These are phyloP conservation scores for Malassezia sp. DNA, from an alignment of 1,284 basidiomycete genomes.

Conservation along the genomic window DNA sequence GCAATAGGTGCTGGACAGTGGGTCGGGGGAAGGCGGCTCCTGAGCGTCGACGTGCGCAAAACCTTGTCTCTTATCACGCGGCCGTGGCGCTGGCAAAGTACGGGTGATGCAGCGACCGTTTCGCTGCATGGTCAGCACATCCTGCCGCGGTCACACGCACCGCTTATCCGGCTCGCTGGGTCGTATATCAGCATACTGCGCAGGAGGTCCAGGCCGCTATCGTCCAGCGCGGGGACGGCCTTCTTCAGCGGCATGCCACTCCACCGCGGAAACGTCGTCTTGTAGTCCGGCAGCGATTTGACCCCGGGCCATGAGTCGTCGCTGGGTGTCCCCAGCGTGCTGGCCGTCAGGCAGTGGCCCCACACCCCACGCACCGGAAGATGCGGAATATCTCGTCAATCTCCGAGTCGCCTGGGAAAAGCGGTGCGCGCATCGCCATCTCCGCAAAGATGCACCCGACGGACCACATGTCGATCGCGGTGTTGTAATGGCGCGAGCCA, in stretches of 20 bases:
- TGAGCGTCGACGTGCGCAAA: too few species aligned
- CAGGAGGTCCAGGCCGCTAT: slow-evolving; percentile 35
- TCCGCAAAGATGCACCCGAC: slow-evolving; percentile 83
- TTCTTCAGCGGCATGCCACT: slow-evolving; percentile 55
- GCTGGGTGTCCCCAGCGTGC: slow-evolving; percentile 67
- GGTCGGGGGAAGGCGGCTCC: too few species aligned
- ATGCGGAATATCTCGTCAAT: slow-evolving; percentile 99
- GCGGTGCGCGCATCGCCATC: slow-evolving; percentile 78
- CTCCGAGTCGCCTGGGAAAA: slow-evolving; percentile 97
- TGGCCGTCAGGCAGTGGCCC: neutral
- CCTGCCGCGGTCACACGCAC: slow-evolving; percentile 9
- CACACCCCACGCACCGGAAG: slow-evolving; percentile 54
- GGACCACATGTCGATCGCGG: slow-evolving; percentile 94
- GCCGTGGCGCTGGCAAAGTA: slow-evolving; percentile 21
- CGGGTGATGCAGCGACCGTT: slow-evolving; percentile 23
- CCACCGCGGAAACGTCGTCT: slow-evolving; percentile 94
- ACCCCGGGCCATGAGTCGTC: slow-evolving; percentile 89
- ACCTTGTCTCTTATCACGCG: too few species aligned
- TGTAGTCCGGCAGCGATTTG: slow-evolving; percentile 81
- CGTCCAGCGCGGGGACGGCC: slow-evolving; percentile 35
- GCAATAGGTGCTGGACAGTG: too few species aligned
- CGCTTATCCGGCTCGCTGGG: slow-evolving; percentile 69
- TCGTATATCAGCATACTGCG: slow-evolving; percentile 79
- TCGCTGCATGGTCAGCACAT: slow-evolving; percentile 52
- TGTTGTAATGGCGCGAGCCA: slow-evolving; percentile 88